Conservation (phyloP, 371 early-diverging fungal genomes). For the Mucor racemosus region DNA sequence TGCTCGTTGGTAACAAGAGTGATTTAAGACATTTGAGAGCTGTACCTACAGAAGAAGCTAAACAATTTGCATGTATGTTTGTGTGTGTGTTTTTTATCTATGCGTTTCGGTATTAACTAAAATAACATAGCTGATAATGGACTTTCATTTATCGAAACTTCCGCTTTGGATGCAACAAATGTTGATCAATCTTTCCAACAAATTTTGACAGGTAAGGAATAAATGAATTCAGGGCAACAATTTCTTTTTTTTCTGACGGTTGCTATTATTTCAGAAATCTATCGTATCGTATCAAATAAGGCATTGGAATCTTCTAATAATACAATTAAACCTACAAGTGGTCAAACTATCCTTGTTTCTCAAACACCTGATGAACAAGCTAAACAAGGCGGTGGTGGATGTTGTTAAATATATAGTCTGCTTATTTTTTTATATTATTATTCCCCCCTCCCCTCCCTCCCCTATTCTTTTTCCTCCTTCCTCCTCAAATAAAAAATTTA, state of each 20-base stretch:
- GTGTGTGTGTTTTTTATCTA: not conserved
- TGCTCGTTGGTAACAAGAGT: slow-evolving; percentile 99
- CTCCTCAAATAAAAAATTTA: not conserved
- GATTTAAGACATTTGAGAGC: slow-evolving; percentile 97
- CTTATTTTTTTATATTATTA: not conserved
- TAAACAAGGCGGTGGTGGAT: slow-evolving; percentile 77
- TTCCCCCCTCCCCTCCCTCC: not conserved
- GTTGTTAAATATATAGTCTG: slow-evolving; percentile 60
- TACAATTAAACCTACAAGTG: slow-evolving; percentile 73
- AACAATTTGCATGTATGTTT: slow-evolving; percentile 58
- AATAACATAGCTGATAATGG: slow-evolving; percentile 77
- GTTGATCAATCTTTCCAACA: slow-evolving; percentile 94
- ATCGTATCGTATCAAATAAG: slow-evolving; percentile 93
- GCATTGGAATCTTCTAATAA: slow-evolving; percentile 82
- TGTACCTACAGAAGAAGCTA: slow-evolving; percentile 96
- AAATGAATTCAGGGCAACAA: not conserved
- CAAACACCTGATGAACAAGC: slow-evolving; percentile 69
- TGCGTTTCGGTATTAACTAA: slow-evolving; percentile 1
- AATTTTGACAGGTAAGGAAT: slow-evolving; percentile 80
- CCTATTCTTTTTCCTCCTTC: not conserved
- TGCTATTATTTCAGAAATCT: slow-evolving; percentile 65
- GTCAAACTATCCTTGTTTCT: slow-evolving; percentile 77
- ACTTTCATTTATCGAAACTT: slow-evolving; percentile 94
- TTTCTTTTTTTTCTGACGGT: slow-evolving; percentile 19
- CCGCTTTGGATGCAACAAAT: slow-evolving; percentile 92